Conservation (phyloP, 345 rosid genomes). For the Mercurialis annua region DNA sequence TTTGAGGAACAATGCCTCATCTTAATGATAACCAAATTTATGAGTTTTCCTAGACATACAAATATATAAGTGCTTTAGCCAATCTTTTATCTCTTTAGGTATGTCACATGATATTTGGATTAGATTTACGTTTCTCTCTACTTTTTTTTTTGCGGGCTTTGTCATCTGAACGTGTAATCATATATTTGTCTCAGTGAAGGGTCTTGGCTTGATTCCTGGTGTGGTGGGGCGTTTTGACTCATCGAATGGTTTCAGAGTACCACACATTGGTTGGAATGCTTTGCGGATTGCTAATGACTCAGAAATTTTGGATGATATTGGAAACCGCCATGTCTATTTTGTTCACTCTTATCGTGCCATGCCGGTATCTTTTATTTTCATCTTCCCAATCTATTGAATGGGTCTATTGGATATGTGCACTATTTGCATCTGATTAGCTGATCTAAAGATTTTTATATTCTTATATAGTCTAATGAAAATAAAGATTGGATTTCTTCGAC, state of each 20-base stretch:
- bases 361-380: constrained; percentile 47
- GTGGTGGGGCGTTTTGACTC: constrained; percentile 83
- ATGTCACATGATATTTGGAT: not conserved
- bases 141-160: not conserved
- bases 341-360: constrained; percentile 94
- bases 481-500: constrained; percentile 89
- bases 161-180: constrained; percentile 5
- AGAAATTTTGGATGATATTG: constrained; percentile 79
- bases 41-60: not conserved
- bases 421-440: constrained; percentile 6
- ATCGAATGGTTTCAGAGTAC: constrained; percentile 68
- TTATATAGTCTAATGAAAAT: constrained; percentile 62
- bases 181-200: constrained; percentile 52
- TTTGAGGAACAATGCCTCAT: not conserved
- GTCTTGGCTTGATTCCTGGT: constrained; percentile 96
- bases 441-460: constrained; percentile 10
- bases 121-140: not conserved
- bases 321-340: constrained; percentile 82
- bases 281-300: constrained; percentile 67
- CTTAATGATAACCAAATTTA: not conserved
- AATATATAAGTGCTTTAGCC: not conserved
- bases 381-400: not conserved
- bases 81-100: not conserved
- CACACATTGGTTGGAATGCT: constrained; percentile 99
- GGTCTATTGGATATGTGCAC: not conserved